These are phyloP conservation scores for Colletotrichum orbiculare DNA, from an alignment of 2,329 filamentous ascomycete species.

Conservation along the genomic window DNA sequence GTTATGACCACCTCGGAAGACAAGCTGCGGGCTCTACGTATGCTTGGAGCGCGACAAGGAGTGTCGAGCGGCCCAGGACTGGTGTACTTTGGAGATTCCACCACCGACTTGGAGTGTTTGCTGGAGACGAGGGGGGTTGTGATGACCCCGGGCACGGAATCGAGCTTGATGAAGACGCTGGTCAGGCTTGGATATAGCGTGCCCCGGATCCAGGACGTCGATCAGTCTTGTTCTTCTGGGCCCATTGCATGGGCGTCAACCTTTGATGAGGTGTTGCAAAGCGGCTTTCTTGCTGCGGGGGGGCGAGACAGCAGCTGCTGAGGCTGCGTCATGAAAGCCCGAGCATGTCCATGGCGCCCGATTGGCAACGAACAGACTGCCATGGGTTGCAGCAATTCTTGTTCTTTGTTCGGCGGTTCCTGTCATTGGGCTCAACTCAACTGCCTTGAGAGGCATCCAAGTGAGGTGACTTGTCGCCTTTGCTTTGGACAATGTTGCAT, in stretches of 20 bases:
- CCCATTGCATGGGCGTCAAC: constrained; percentile 45
- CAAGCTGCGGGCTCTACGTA: constrained; percentile 56
- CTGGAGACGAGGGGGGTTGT: constrained; percentile 57
- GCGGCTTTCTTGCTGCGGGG: constrained; percentile 3
- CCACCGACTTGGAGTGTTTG: constrained; percentile 67
- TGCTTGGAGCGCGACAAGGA: constrained; percentile 40
- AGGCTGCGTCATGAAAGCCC: no score
- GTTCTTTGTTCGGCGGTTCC: no score
- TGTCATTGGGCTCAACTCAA: no score
- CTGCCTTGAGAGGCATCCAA: no score
- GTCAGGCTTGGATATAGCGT: constrained; percentile 46
- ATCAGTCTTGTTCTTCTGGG: constrained; percentile 30
- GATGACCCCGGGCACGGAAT: constrained; percentile 50
- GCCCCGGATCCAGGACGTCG: constrained; percentile 40
- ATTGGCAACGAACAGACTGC: no score
- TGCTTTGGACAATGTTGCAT: no score
- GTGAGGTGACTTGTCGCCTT: no score
- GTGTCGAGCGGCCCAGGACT: constrained; percentile 39
- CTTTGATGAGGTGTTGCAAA: constrained; percentile 42
- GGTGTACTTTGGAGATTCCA: constrained; percentile 70
- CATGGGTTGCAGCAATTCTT: no score
- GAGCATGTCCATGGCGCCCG: no score
- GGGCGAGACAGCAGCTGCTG: not conserved
- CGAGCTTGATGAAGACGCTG: constrained; percentile 40
- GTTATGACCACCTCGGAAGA: constrained; percentile 55